phyloP scores from a whole-genome alignment of 2,329 filamentous ascomycete species.

The Ophiostoma sp. region DNA sequence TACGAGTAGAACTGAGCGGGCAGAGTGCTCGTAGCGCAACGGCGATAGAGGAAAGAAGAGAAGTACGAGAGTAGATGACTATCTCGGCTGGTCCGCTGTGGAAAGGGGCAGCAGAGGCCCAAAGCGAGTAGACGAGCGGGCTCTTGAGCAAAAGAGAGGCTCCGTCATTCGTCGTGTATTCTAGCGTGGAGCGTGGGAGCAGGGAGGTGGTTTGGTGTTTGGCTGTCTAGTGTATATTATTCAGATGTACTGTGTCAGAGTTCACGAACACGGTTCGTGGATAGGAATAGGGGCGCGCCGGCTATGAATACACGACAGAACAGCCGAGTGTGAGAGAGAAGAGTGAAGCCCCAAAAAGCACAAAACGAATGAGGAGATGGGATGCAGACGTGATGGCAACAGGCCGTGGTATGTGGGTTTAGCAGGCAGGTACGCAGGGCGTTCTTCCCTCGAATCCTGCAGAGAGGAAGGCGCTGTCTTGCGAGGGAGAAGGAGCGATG shows the following conservation, averaged over 20 bases:
- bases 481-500: constrained; percentile 3
- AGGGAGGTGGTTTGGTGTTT: constrained; percentile 7
- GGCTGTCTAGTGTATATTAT: not conserved
- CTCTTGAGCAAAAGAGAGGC: not conserved
- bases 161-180: not conserved
- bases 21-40: not conserved
- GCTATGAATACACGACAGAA: no score
- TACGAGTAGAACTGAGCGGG: not conserved
- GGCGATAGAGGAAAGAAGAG: no score
- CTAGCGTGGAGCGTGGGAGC: constrained; percentile 16
- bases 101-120: not conserved
- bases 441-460: not conserved
- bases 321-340: not conserved
- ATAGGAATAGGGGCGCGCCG: not conserved
- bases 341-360: not conserved
- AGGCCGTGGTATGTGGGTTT: not conserved
- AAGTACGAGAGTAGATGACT: not conserved
- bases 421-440: not conserved
- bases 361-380: not conserved
- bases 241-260: not conserved
- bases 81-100: no score
- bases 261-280: not conserved
- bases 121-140: not conserved
- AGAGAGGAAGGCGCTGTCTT: not conserved
- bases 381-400: not conserved